A percentile compares a stretch with the other conserved stretches of the same genome.
Evolutionary conservation across 2,329 filamentous ascomycete species (phyloP).

Genomic region (Clarireedia hainanense): DNA sequence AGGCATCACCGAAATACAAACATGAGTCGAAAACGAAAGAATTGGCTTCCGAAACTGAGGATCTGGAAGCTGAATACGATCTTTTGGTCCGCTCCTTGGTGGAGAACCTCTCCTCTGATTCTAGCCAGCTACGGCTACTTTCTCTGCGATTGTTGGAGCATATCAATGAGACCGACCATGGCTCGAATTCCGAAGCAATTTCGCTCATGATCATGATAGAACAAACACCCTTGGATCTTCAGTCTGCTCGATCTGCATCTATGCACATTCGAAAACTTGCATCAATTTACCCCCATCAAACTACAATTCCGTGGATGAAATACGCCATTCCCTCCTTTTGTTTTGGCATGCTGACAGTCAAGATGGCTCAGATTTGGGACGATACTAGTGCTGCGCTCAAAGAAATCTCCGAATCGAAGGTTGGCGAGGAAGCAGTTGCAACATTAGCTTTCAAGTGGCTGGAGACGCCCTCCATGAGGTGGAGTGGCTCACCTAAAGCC

Average conservation of each 20-base stretch:
- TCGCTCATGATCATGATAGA: conserved; percentile 70
- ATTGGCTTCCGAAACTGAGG: conserved; percentile 8
- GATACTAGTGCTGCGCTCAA: conserved; percentile 71
- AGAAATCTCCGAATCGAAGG: conserved; percentile 60
- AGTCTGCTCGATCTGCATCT: conserved; percentile 67
- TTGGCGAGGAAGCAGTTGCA: conserved; percentile 65
- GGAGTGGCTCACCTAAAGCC: conserved; percentile 38
- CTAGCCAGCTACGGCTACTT: conserved; percentile 63
- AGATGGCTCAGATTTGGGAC: conserved; percentile 80
- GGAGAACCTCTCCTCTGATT: conserved; percentile 66
- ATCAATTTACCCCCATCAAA: conserved; percentile 47
- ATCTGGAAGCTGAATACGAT: conserved; percentile 47
- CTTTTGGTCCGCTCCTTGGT: conserved; percentile 58
- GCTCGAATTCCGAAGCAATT: conserved; percentile 43
- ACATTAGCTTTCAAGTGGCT: conserved; percentile 75
- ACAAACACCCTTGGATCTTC: conserved; percentile 66
- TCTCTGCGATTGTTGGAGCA: conserved; percentile 66
- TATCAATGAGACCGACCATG: conserved; percentile 43
- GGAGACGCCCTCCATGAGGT: conserved; percentile 45
- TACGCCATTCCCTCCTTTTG: conserved; percentile 72
- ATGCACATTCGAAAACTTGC: conserved; percentile 75
- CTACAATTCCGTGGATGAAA: conserved; percentile 56
- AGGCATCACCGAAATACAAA: conserved; percentile 9
- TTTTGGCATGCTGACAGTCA: conserved; percentile 83
- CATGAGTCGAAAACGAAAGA: conserved; percentile 7